A percentile compares a stretch with the other conserved stretches of the same genome.
Conservation (phyloP, 345 rosid genomes). For the Fremontodendron californicum region DNA sequence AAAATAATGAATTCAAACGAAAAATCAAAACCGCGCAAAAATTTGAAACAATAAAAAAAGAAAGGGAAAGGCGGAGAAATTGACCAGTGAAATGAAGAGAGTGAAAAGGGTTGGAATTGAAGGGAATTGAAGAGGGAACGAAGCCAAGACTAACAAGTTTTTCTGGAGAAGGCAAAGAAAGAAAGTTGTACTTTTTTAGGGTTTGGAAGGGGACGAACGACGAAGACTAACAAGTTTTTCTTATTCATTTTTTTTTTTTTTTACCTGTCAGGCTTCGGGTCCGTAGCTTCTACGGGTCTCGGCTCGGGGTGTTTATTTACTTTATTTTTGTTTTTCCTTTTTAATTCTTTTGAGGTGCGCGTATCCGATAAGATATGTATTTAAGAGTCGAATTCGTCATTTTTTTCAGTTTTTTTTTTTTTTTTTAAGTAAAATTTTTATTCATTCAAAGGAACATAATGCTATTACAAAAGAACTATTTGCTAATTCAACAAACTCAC, state of each 20-base stretch:
- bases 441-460: too few species aligned
- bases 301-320: not conserved
- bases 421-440: too few species aligned
- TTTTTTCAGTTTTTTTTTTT: too few species aligned
- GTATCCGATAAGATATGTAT: too few species aligned
- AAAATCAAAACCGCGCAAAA: not conserved
- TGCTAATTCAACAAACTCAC: too few species aligned
- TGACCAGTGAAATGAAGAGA: not conserved
- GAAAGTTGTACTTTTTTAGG: not conserved
- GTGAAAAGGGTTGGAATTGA: not conserved
- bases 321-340: too few species aligned
- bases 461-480: too few species aligned
- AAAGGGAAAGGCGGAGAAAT: not conserved
- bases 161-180: not conserved
- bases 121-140: not conserved
- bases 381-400: too few species aligned
- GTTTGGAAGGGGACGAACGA: conserved; percentile 5
- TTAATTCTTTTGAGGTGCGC: too few species aligned
- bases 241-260: not conserved
- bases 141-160: not conserved
- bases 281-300: not conserved
- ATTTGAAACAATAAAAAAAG: not conserved
- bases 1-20: not conserved
- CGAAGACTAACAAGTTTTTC: not conserved
- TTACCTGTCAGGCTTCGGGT: not conserved